Percentiles rank a stretch among this genome's conserved stretches.
Conservation (phyloP, 1,284 basidiomycete species). For the Lentinus polychrous region DNA sequence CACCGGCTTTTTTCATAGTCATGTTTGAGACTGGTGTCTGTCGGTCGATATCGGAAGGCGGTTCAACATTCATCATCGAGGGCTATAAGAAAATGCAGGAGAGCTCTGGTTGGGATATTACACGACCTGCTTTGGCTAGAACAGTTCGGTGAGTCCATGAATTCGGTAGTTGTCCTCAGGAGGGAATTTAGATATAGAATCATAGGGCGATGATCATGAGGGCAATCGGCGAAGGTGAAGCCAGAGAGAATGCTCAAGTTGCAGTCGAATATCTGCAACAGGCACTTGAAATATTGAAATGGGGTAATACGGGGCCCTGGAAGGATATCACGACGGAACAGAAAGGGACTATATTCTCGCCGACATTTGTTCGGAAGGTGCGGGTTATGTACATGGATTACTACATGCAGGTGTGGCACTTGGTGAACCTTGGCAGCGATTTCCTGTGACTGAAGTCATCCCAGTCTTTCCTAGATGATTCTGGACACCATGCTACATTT, state of each 20-base stretch:
- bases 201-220: slow-evolving; percentile 30
- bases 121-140: slow-evolving; percentile 29
- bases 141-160: slow-evolving; percentile 31
- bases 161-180: not conserved
- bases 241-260: slow-evolving; percentile 7
- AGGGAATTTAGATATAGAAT: not conserved
- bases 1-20: slow-evolving; percentile 15
- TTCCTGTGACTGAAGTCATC: not conserved
- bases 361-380: slow-evolving; percentile 27
- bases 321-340: slow-evolving; percentile 21
- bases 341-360: slow-evolving; percentile 27
- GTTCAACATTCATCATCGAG: slow-evolving; percentile 24
- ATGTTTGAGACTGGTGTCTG: slow-evolving; percentile 21
- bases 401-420: slow-evolving; percentile 25
- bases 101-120: slow-evolving; percentile 30
- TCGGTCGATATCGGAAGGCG: slow-evolving; percentile 26
- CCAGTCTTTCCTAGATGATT: not conserved
- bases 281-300: slow-evolving; percentile 20
- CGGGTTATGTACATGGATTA: slow-evolving; percentile 24
- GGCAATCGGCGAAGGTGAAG: slow-evolving; percentile 24
- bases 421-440: not conserved
- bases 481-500: not conserved
- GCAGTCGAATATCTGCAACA: slow-evolving; percentile 10
- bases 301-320: slow-evolving; percentile 8
- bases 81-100: slow-evolving; percentile 27